Base-by-base conservation (phyloP, 2,329 filamentous ascomycete species). In the Sclerotinia minor region DNA sequence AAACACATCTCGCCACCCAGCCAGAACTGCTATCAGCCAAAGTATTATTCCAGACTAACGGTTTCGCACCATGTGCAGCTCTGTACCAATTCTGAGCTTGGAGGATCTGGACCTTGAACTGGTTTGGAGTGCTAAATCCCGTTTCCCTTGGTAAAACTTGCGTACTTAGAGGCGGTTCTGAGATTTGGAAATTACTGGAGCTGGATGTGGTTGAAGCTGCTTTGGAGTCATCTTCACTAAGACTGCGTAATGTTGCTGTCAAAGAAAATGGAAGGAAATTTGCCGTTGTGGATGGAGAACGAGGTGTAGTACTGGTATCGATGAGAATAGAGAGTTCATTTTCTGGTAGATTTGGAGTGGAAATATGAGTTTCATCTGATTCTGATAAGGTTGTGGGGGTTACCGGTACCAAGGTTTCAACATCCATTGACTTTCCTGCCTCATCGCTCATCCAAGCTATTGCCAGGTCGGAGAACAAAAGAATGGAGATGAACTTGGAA, bases 31-130 rank as follows among this genome's bases (percentile, higher is more conserved):
- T 6, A 64, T 26, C 19, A 35, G 60, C 60, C 6, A 64, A 2
- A 26, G n/a, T 47, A 38, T 64, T n/a, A 41, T 64, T 64, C 60
- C 60, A 64, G 6, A 15, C 1, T 13, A 64, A n/a, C 38, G 32
- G n/a, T 0, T 24, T 3, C 8, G 60, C 60, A 19, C 32, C 60
- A 50, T 64, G 60, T 5, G 45, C 26, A 50, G 45, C 49, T 50
- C 60, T 24, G 19, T 64, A 64, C 47, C 60, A 64, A n/a, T 64
- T 52, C 1, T 64, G 60, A 13, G 45, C 45, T 17, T 26, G 32
- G 6, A 64, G 29, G 9, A 64, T 64, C 8, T 64, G 60, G 1
- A 32, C 4, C 24, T 35, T 41, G 47, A 64, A 64, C 3, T 64
- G 60, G 0, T 9, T 26, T n/a, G 59, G 21, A 11, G 45, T 45